A percentile compares a stretch with the other conserved stretches of the same genome.
Conservation (phyloP, 768 basidiomycete genomes). For the Amanita brunnescens region DNA sequence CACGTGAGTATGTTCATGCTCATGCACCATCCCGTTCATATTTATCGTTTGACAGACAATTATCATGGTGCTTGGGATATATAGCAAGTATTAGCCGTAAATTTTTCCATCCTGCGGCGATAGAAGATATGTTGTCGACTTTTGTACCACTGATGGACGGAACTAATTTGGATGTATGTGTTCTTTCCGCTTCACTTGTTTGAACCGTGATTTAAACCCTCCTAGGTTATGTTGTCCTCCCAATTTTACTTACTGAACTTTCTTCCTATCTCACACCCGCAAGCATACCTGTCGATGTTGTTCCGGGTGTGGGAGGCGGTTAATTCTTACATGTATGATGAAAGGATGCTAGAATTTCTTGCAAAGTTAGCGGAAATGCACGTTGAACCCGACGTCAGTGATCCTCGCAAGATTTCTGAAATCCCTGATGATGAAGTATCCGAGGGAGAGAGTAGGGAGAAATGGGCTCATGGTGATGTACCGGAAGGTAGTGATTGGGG, state of each 20-base stretch:
- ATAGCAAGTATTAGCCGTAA: conserved; percentile 59
- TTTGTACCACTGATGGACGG: conserved; percentile 78
- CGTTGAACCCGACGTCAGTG: conserved; percentile 65
- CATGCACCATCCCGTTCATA: background rate
- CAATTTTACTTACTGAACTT: conserved; percentile 85
- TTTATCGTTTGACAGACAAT: conserved; percentile 35
- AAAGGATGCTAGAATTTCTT: conserved; percentile 81
- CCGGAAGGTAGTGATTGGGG: conserved; percentile 39
- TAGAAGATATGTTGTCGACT: conserved; percentile 80
- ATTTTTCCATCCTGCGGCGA: conserved; percentile 86
- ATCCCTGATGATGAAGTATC: conserved; percentile 65
- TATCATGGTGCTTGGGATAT: conserved; percentile 72
- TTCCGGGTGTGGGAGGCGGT: conserved; percentile 85
- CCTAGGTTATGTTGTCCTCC: conserved; percentile 63
- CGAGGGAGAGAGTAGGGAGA: conserved; percentile 51
- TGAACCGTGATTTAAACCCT: background rate
- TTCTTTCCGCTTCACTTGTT: background rate
- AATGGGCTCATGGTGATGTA: conserved; percentile 39
- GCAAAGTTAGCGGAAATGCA: conserved; percentile 73
- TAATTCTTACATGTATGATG: conserved; percentile 86
- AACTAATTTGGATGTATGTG: conserved; percentile 62
- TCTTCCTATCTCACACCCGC: conserved; percentile 77
- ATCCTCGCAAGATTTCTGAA: conserved; percentile 57
- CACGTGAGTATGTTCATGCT: conserved; percentile 36
- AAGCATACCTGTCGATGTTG: conserved; percentile 74